These are phyloP conservation scores for Tylopilus orsonianus DNA, from an alignment of 1,284 basidiomycete genomes.

Conservation along the genomic window DNA sequence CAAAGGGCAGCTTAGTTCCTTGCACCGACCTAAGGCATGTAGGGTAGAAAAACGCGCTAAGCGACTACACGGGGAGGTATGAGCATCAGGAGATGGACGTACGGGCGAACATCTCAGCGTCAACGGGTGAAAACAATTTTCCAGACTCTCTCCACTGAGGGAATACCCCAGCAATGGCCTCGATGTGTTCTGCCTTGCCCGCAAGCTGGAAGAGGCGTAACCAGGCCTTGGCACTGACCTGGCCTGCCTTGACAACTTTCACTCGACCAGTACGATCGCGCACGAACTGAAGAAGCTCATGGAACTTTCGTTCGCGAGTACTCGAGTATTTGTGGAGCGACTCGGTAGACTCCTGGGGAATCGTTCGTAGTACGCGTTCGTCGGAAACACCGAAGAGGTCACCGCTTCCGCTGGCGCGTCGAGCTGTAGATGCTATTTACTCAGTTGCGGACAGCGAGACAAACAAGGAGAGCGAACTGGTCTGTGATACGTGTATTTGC, in stretches of 20 bases:
- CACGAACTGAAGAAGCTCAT: conserved; percentile 28
- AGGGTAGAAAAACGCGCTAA: background rate
- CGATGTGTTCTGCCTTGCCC: conserved; percentile 45
- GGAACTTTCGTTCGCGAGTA: conserved; percentile 26
- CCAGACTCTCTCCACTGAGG: conserved; percentile 47
- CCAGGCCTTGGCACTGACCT: conserved; percentile 39
- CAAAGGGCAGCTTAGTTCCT: conserved; percentile 51
- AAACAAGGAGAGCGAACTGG: conserved; percentile 20
- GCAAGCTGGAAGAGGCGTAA: conserved; percentile 51
- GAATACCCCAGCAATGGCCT: conserved; percentile 43
- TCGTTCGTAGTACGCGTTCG: conserved; percentile 3
- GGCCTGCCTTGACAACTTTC: conserved; percentile 31
- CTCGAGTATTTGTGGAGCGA: background rate
- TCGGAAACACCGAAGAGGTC: conserved; percentile 12
- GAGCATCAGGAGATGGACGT: conserved; percentile 29
- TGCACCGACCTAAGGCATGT: conserved; percentile 53
- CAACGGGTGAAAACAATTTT: conserved; percentile 39
- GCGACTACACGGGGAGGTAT: background rate
- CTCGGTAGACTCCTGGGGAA: background rate
- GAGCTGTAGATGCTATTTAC: conserved; percentile 19
- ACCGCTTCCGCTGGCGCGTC: conserved; percentile 3
- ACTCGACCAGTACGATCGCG: conserved; percentile 30
- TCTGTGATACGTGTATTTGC: conserved; percentile 20
- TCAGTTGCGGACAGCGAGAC: background rate
- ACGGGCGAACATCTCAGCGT: conserved; percentile 50